Evolutionary conservation across 768 basidiomycete genomes (phyloP).

Genomic region (Trametes elegans): DNA sequence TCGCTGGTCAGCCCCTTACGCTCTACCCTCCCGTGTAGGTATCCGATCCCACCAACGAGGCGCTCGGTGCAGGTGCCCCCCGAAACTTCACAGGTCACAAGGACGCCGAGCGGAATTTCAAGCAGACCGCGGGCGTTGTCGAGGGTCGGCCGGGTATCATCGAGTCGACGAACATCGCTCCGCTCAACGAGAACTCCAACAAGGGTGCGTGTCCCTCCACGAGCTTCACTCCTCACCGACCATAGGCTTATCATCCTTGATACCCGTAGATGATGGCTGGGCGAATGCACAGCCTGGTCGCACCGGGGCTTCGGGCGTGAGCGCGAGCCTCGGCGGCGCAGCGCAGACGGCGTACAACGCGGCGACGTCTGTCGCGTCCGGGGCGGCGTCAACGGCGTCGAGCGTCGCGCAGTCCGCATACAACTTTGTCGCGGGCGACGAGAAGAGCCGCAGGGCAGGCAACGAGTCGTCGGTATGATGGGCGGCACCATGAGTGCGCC

Average conservation of each 20-base stretch:
- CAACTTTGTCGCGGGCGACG: constrained; percentile 36
- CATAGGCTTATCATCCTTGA: no score
- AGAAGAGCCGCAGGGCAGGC: constrained; percentile 33
- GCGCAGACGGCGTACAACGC: constrained; percentile 18
- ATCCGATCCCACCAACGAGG: constrained; percentile 39
- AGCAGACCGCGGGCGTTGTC: constrained; percentile 45
- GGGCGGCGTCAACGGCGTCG: constrained; percentile 31
- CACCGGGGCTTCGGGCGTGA: constrained; percentile 9
- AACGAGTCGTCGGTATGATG: constrained; percentile 32
- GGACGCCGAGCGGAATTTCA: constrained; percentile 40
- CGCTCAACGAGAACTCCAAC: constrained; percentile 44
- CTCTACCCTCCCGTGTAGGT: constrained; percentile 29
- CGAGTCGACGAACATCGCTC: constrained; percentile 52
- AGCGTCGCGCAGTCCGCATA: constrained; percentile 40
- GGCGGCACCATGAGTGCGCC: not conserved
- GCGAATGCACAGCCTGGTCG: constrained; percentile 32
- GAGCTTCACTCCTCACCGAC: not conserved
- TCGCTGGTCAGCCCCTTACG: not conserved
- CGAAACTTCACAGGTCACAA: constrained; percentile 38
- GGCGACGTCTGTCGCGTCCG: constrained; percentile 20
- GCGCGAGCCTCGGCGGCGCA: constrained; percentile 2
- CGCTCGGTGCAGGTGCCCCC: constrained; percentile 41
- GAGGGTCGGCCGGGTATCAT: constrained; percentile 57
- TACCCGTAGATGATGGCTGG: constrained; percentile 41
- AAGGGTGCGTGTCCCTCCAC: constrained; percentile 32